Conservation (phyloP, 108 stramenopile species). For the Fistulifera pelliculosa region DNA sequence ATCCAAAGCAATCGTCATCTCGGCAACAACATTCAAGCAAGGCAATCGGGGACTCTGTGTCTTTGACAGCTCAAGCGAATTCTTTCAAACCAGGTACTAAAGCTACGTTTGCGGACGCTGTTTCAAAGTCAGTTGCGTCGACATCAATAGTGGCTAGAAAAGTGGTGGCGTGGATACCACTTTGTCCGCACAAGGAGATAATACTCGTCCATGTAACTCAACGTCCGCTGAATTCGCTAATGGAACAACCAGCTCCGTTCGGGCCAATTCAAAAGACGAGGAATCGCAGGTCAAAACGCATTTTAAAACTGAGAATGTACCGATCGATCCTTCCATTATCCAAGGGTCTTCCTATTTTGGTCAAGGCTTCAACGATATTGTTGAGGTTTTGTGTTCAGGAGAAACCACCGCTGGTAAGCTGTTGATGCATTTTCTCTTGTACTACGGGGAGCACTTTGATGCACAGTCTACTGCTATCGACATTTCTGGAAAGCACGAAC, state of each 20-base stretch:
- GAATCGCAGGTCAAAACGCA: too few species aligned
- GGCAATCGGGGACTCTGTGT: too few species aligned
- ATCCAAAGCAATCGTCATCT: not conserved
- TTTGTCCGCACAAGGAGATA: too few species aligned
- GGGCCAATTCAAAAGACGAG: too few species aligned
- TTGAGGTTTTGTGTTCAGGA: slow-evolving; percentile 78
- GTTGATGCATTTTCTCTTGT: slow-evolving; percentile 79
- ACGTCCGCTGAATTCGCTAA: too few species aligned
- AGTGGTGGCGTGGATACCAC: too few species aligned
- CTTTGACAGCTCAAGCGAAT: too few species aligned
- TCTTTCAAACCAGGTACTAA: too few species aligned
- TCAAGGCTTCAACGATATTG: slow-evolving; percentile 77
- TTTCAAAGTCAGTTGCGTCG: not conserved
- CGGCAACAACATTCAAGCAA: not conserved
- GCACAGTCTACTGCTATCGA: slow-evolving; percentile 68
- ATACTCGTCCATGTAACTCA: too few species aligned
- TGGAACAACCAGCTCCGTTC: too few species aligned
- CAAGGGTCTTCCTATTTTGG: slow-evolving; percentile 6
- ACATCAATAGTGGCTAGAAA: not conserved
- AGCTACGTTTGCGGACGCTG: slow-evolving; percentile 5
- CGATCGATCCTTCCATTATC: too few species aligned
- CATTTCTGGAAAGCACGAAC: slow-evolving; percentile 44
- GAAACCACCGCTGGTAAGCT: slow-evolving; percentile 76
- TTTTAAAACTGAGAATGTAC: too few species aligned
- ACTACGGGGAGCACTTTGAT: slow-evolving; percentile 83